These are phyloP conservation scores for Penicillium canescens DNA, from an alignment of 495 filamentous ascomycete genomes.

Conservation along the genomic window DNA sequence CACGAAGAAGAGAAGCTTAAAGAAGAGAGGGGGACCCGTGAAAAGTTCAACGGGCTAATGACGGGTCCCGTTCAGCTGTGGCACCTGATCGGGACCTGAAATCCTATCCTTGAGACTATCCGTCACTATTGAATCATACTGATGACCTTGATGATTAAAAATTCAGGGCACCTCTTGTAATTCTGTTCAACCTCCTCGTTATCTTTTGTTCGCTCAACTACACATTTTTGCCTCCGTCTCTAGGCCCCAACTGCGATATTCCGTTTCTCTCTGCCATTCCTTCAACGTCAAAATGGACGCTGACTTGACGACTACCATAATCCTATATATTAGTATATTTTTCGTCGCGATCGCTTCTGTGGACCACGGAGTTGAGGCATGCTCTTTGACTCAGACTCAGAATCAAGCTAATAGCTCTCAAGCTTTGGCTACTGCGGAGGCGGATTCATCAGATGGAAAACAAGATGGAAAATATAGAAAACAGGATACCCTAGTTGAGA, in stretches of 20 bases:
- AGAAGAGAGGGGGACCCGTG: too few species aligned
- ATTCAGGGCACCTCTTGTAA: not conserved
- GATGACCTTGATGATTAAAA: not conserved
- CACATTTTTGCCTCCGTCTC: not conserved
- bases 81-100: not conserved
- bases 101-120: slow-evolving; percentile 1
- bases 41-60: too few species aligned
- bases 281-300: slow-evolving; percentile 2
- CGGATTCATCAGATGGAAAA: slow-evolving; percentile 1
- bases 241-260: not conserved
- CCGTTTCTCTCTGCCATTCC: not conserved
- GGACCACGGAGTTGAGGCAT: slow-evolving; percentile 1
- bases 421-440: slow-evolving; percentile 2
- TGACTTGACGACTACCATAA: not conserved
- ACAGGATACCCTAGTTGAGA: slow-evolving; percentile 2
- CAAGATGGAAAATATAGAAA: not conserved
- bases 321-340: not conserved
- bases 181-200: not conserved
- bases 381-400: slow-evolving; percentile 1
- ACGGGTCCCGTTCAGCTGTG: not conserved
- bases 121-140: slow-evolving; percentile 4
- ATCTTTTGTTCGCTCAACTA: not conserved
- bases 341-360: not conserved
- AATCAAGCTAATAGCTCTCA: slow-evolving; percentile 5
- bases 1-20: too few species aligned